Evolutionary conservation across 2,329 filamentous ascomycete genomes (phyloP).

Genomic region (Blastomyces parvus): DNA sequence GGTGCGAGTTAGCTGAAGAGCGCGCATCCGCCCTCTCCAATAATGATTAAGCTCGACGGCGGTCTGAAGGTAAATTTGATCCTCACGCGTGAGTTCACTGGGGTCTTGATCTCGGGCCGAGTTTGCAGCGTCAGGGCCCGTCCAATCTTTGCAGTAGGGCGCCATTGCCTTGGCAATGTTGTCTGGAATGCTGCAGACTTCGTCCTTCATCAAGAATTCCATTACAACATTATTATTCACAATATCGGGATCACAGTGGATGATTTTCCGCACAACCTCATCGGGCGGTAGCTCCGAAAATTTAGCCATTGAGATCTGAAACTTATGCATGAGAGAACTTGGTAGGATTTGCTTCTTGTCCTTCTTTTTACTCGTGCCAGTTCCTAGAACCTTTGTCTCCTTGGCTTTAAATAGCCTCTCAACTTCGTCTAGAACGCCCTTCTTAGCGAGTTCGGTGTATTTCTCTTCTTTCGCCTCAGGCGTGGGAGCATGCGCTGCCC

Average conservation of each 20-base stretch:
- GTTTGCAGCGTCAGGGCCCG: constrained; percentile 68
- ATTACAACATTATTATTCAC: constrained; percentile 85
- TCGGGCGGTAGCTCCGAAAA: constrained; percentile 78
- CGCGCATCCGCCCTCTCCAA: constrained; percentile 96
- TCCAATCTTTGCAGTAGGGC: constrained; percentile 95
- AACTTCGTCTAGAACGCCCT: constrained; percentile 93
- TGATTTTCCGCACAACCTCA: constrained; percentile 82
- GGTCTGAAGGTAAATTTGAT: constrained; percentile 89
- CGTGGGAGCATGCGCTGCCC: constrained; percentile 80
- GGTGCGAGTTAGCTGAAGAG: constrained; percentile 70
- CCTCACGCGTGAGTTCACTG: constrained; percentile 77
- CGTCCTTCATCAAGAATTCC: constrained; percentile 91
- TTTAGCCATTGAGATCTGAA: constrained; percentile 88
- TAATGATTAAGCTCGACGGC: constrained; percentile 94
- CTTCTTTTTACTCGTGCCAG: constrained; percentile 60
- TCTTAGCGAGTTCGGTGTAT: constrained; percentile 83
- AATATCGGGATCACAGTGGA: constrained; percentile 85
- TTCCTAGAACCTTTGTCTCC: constrained; percentile 77
- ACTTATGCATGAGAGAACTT: constrained; percentile 76
- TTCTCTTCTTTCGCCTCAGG: constrained; percentile 87
- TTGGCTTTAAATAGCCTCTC: constrained; percentile 97
- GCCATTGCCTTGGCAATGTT: constrained; percentile 86
- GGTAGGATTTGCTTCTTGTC: constrained; percentile 98
- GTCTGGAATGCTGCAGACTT: constrained; percentile 84
- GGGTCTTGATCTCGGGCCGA: constrained; percentile 79